phyloP scores from a whole-genome alignment of 345 rosid species.

The Camelina hispida region DNA sequence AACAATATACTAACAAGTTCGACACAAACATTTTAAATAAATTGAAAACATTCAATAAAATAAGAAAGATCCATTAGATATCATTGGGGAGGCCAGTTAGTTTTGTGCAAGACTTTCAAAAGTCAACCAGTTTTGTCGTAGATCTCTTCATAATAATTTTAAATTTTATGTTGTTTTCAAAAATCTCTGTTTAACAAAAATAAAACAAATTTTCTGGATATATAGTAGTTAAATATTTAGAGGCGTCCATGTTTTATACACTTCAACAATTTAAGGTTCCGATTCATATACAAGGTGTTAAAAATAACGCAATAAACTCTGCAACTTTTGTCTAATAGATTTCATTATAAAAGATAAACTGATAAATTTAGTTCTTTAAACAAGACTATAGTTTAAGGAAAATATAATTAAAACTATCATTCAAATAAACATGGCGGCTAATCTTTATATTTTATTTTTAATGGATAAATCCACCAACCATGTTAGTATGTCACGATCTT shows the following conservation, averaged over 20 bases:
- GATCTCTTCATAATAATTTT: neutral
- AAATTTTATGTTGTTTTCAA: neutral
- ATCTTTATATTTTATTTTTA: neutral
- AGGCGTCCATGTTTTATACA: neutral
- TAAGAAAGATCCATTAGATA: neutral
- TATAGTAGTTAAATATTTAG: neutral
- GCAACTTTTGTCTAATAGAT: neutral
- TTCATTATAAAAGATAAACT: no score
- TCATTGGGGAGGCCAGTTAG: neutral
- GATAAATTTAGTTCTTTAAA: neutral
- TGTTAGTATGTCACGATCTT: neutral
- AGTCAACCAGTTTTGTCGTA: constrained; percentile 9
- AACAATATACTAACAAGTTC: neutral
- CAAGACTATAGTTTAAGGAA: neutral
- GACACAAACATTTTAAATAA: neutral
- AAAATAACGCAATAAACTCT: neutral
- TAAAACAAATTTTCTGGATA: no score
- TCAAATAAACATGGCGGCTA: neutral
- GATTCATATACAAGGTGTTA: neutral
- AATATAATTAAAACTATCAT: neutral
- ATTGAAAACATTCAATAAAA: neutral
- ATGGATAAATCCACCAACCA: constrained; percentile 1
- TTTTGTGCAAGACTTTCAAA: constrained; percentile 10
- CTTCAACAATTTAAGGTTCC: neutral
- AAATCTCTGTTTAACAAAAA: no score